These are phyloP conservation scores for Vigna hirtella DNA, from an alignment of 306 rosid species.

Conservation along the genomic window DNA sequence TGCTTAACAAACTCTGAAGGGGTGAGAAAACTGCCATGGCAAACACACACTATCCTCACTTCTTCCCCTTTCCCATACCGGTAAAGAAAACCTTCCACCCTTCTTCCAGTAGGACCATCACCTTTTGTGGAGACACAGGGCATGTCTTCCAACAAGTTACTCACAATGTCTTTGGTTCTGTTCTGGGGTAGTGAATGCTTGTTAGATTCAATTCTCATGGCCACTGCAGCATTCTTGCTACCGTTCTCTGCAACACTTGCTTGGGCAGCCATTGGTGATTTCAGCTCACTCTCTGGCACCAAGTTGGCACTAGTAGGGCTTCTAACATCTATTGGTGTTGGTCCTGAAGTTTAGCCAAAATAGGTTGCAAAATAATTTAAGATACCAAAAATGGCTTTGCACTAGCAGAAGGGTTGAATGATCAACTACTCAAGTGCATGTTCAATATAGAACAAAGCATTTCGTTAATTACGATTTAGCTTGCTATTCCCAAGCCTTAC, in stretches of 20 bases:
- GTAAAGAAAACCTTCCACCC: constrained; percentile 80
- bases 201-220: constrained; percentile 22
- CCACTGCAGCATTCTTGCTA: not conserved
- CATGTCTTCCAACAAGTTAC: constrained; percentile 67
- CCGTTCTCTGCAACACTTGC: constrained; percentile 18
- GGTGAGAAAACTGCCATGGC: constrained; percentile 76
- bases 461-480: not conserved
- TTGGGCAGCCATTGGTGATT: not conserved
- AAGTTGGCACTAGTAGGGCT: constrained; percentile 46
- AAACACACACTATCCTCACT: constrained; percentile 78
- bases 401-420: not conserved
- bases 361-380: too few relatives aligned
- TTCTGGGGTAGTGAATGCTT: constrained; percentile 8
- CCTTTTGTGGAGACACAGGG: constrained; percentile 72
- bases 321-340: constrained; percentile 43
- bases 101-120: constrained; percentile 69
- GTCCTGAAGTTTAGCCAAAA: constrained; percentile 26
- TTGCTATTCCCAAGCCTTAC: not conserved
- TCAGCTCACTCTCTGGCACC: constrained; percentile 41
- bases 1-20: constrained; percentile 87
- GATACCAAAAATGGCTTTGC: not conserved
- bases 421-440: not conserved
- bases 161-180: constrained; percentile 47
- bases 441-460: not conserved
- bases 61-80: constrained; percentile 74